Evolutionary conservation across 2,329 filamentous ascomycete genomes (phyloP), one percentile per base, ranked within the genome.

Genomic region (Microcyclosporella mali): DNA sequence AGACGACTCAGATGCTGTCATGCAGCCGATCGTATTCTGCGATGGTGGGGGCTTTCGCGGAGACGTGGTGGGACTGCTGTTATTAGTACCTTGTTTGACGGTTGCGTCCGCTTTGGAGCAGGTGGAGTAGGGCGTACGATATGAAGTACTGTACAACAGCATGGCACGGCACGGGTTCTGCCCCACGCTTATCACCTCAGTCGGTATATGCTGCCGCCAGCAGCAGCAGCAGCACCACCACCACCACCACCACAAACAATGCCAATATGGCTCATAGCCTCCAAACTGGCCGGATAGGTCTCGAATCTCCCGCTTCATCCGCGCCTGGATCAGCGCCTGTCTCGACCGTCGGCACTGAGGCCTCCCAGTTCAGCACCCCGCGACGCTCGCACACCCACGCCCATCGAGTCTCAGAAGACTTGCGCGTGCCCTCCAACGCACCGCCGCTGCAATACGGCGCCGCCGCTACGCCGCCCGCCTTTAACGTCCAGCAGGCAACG

Each of bases 401-500:
- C 39, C 66, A 70, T 43, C 66, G 63, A 32, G 70, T 73, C 45
- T 68, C 71, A 38, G 77, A 81, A 53, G 77, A 79, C 60, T 66
- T 78, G 55, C 77, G 78, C 56, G 70, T 77, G 31, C 69, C 70
- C 30, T 56, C 61, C 51, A 36, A 44, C 43, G 46, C 55, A 43
- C 46, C 59, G 27, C 49, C 49, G 28, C 64, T 68, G 45, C 51
- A 54, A 41, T 52, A 54, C 32, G 41, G 40, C 27, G 32, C 64
- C 67, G 70, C 49, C 66, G 67, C 62, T 40, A 67, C 70, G 47
- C 66, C 70, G 41, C 75, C 77, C 39, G 71, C 75, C 37, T 78
- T 82, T 59, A 79, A 71, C 56, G 67, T 82, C 37, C 78, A 82
- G 52, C 74, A 79, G 53, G 61, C 64, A 38, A 66, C 63, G 45